phyloP scores from a whole-genome alignment of 2,329 filamentous ascomycete species.

The Talaromyces sp. region DNA sequence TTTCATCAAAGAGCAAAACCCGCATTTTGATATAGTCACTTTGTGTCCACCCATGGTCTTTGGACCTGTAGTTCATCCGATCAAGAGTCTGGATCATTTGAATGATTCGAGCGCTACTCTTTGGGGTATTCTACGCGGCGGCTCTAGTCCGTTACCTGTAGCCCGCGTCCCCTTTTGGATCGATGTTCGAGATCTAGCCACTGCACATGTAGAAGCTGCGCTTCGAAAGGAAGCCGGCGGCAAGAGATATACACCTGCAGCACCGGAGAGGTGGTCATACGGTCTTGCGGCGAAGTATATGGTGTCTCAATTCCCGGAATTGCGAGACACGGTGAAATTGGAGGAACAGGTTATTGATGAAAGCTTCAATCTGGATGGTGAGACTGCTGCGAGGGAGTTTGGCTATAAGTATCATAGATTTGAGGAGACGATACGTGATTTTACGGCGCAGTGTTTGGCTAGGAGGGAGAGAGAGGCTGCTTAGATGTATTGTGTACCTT shows the following conservation, averaged over 20 bases:
- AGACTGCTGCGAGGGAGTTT: constrained; percentile 38
- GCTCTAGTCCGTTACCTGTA: constrained; percentile 34
- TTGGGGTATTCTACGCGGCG: constrained; percentile 39
- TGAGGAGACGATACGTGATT: constrained; percentile 3
- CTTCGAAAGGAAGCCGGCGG: constrained; percentile 28
- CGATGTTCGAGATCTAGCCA: constrained; percentile 45
- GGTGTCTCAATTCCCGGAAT: constrained; percentile 34
- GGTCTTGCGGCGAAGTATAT: constrained; percentile 43
- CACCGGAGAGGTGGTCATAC: constrained; percentile 46
- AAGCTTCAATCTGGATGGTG: constrained; percentile 41
- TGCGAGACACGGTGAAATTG: constrained; percentile 28
- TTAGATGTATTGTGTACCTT: too few species aligned
- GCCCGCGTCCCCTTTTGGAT: constrained; percentile 34
- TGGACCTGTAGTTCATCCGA: constrained; percentile 41
- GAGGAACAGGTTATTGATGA: background rate
- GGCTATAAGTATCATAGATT: constrained; percentile 31
- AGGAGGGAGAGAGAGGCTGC: background rate
- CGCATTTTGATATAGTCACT: constrained; percentile 40
- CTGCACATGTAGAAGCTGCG: constrained; percentile 43
- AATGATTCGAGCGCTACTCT: constrained; percentile 43
- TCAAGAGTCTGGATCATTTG: constrained; percentile 30
- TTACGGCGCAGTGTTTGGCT: constrained; percentile 1
- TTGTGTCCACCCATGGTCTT: constrained; percentile 46
- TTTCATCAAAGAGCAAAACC: constrained; percentile 31
- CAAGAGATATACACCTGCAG: constrained; percentile 38